Evolutionary conservation across 2,329 filamentous ascomycete species (phyloP).

Genomic region (Trichophyton mentagrophytes): DNA sequence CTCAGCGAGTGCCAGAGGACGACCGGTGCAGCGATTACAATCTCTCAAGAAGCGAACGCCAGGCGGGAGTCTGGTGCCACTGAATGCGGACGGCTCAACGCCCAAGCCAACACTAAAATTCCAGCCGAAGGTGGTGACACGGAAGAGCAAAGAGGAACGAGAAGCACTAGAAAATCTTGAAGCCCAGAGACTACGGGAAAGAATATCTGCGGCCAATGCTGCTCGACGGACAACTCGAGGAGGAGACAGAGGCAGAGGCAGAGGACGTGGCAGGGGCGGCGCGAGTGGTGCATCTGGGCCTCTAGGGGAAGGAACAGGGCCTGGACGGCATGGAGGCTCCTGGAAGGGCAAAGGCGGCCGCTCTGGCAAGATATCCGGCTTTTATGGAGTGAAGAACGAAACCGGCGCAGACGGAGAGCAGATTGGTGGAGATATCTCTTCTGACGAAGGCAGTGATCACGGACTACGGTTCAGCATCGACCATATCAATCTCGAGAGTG

Average conservation of each 20-base stretch:
- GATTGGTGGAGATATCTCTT: slow-evolving; percentile 25
- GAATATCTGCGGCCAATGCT: slow-evolving; percentile 30
- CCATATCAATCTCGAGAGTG: slow-evolving; percentile 43
- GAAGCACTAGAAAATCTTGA: slow-evolving; percentile 33
- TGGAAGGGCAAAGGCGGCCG: slow-evolving; percentile 17
- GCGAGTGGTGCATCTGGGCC: slow-evolving; percentile 21
- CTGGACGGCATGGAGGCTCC: slow-evolving; percentile 18
- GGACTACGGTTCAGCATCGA: slow-evolving; percentile 44
- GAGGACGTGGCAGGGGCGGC: slow-evolving; percentile 20
- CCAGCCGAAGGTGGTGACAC: slow-evolving; percentile 29
- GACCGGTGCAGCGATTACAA: slow-evolving; percentile 31
- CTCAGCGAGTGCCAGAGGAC: slow-evolving; percentile 8
- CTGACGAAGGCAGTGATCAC: slow-evolving; percentile 38
- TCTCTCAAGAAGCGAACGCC: slow-evolving; percentile 29
- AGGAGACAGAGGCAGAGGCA: slow-evolving; percentile 16
- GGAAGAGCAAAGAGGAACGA: slow-evolving; percentile 35
- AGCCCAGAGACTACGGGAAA: slow-evolving; percentile 28
- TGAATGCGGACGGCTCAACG: slow-evolving; percentile 19
- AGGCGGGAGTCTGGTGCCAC: slow-evolving; percentile 26
- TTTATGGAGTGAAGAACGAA: slow-evolving; percentile 19
- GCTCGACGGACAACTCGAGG: slow-evolving; percentile 6
- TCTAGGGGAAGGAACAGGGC: slow-evolving; percentile 19
- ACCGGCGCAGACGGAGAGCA: slow-evolving; percentile 17
- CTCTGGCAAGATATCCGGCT: slow-evolving; percentile 18
- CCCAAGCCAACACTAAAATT: slow-evolving; percentile 32